A percentile compares a stretch with the other conserved stretches of the same genome.
Evolutionary conservation across 306 rosid species (phyloP).

Genomic region (Sicyos edulis): DNA sequence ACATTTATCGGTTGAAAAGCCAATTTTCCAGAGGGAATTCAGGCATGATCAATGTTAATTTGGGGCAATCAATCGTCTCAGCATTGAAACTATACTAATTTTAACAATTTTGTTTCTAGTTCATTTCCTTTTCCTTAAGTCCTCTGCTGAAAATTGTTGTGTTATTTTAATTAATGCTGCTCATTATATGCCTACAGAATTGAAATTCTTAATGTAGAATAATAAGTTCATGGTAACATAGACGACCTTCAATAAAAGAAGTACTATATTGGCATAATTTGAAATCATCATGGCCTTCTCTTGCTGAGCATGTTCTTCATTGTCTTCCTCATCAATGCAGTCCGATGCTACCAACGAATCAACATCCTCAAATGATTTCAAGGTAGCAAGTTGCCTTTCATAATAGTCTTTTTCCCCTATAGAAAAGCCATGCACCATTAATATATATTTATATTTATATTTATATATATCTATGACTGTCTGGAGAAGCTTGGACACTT

Average conservation of each 20-base stretch:
- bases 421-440: background rate
- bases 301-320: conserved; percentile 32
- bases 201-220: background rate
- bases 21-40: background rate
- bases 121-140: background rate
- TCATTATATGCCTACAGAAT: background rate
- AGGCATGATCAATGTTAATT: background rate
- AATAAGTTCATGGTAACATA: background rate
- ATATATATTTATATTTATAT: background rate
- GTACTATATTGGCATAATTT: conserved; percentile 39
- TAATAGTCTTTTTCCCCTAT: conserved; percentile 48
- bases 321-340: conserved; percentile 23
- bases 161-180: background rate
- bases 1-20: background rate
- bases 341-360: conserved; percentile 25
- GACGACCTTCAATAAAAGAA: conserved; percentile 43
- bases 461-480: too few relatives aligned
- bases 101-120: background rate
- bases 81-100: background rate
- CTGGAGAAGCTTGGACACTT: too few relatives aligned
- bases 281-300: conserved; percentile 52
- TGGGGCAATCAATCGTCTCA: background rate
- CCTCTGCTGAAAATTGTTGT: background rate
- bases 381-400: conserved; percentile 36
- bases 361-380: conserved; percentile 43